Evolutionary conservation across 495 filamentous ascomycete genomes (phyloP).

Genomic region (Parachaetomium inaequale): DNA sequence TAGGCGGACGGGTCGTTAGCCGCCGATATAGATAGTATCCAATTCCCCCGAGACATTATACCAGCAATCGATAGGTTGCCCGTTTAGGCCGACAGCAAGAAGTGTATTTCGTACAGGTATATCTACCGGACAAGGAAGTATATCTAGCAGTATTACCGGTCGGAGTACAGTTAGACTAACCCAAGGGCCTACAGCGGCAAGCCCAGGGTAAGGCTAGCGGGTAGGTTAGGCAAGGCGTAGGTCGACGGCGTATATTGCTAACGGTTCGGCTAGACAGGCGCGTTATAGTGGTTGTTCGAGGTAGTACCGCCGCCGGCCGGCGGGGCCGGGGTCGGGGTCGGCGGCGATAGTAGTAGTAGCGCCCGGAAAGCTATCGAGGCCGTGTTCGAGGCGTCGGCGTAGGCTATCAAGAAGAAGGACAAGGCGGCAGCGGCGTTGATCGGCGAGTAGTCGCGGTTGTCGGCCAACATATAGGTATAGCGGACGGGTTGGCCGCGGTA

Average conservation of each 20-base stretch:
- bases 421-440: slow-evolving; percentile 1
- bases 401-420: not conserved
- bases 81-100: not conserved
- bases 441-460: not conserved
- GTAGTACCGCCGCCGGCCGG: not conserved
- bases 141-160: not conserved
- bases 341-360: too few species aligned
- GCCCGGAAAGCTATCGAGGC: not conserved
- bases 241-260: not conserved
- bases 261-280: not conserved
- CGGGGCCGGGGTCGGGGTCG: too few species aligned
- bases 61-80: not conserved
- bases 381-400: not conserved
- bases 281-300: slow-evolving; percentile 1
- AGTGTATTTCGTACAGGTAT: not conserved
- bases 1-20: not conserved
- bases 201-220: not conserved
- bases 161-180: not conserved
- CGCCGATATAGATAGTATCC: not conserved
- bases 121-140: not conserved
- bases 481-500: slow-evolving; percentile 1
- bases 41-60: not conserved
- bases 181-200: not conserved
- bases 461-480: not conserved
- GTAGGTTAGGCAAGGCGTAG: not conserved